phyloP scores from a whole-genome alignment of 2,329 filamentous ascomycete species.

The Periconia digitata region DNA sequence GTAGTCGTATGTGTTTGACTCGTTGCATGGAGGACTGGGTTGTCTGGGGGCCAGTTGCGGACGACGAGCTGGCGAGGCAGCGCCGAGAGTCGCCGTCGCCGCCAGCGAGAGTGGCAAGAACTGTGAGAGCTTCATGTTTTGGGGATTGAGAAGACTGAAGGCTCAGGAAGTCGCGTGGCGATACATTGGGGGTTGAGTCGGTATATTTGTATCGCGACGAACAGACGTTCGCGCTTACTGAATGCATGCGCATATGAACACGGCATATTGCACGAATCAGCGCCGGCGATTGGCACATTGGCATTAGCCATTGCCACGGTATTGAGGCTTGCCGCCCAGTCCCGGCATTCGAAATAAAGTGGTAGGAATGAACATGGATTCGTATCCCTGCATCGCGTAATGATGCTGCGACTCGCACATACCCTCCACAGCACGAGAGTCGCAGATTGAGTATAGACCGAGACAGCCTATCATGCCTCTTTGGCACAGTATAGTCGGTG shows the following conservation, averaged over 20 bases:
- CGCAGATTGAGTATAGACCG: no score
- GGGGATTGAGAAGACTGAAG: background rate
- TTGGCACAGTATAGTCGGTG: no score
- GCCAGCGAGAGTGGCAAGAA: background rate
- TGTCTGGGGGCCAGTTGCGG: background rate
- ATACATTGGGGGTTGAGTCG: no score
- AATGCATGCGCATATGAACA: no score
- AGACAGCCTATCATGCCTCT: no score
- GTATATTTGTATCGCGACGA: no score
- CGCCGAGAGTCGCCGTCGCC: background rate
- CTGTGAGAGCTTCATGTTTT: background rate
- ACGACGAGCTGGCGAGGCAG: background rate
- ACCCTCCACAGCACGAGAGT: no score
- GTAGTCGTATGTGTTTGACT: slow-evolving; percentile 53
- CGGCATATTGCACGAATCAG: no score
- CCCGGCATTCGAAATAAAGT: background rate
- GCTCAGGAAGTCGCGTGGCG: no score
- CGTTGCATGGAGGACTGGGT: background rate
- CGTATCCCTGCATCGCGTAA: background rate
- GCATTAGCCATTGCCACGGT: background rate
- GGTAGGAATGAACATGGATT: background rate
- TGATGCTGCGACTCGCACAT: no score
- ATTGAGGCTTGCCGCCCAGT: background rate
- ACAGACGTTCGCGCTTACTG: no score
- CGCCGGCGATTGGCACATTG: background rate